Conservation (phyloP, 2,329 filamentous ascomycete species). For the Claviceps fusiformis region DNA sequence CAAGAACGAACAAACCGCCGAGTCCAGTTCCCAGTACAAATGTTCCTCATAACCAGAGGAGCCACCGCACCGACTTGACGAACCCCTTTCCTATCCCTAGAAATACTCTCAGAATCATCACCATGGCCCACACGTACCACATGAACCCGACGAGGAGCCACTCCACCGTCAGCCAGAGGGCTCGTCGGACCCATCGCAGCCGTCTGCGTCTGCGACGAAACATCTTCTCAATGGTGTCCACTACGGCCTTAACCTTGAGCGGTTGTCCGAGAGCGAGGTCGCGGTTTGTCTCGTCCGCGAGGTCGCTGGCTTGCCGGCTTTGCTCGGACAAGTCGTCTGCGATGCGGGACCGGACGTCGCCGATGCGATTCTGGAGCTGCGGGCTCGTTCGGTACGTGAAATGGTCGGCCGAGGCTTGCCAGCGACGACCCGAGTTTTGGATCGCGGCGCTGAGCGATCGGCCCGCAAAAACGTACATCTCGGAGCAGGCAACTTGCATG, state of each 20-base stretch:
- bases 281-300: constrained; percentile 64
- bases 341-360: constrained; percentile 31
- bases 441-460: constrained; percentile 36
- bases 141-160: constrained; percentile 79
- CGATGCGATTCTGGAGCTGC: constrained; percentile 34
- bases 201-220: constrained; percentile 52
- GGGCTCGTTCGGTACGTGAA: constrained; percentile 46
- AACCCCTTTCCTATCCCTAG: constrained; percentile 48
- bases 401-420: constrained; percentile 44
- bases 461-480: constrained; percentile 38
- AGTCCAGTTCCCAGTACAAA: not conserved
- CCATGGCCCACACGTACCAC: constrained; percentile 90
- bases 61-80: constrained; percentile 55
- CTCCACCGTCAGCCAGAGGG: constrained; percentile 72
- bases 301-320: constrained; percentile 57
- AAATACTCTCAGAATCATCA: constrained; percentile 58
- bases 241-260: constrained; percentile 65
- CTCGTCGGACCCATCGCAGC: constrained; percentile 61
- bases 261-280: constrained; percentile 67
- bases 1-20: too few species aligned
- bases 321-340: constrained; percentile 41
- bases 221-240: constrained; percentile 66
- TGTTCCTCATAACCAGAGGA: constrained; percentile 56
- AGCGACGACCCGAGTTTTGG: constrained; percentile 33
- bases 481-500: constrained; percentile 23